Base-by-base conservation (phyloP, 768 basidiomycete genomes). In the Rubroboletus pulcherrimus region DNA sequence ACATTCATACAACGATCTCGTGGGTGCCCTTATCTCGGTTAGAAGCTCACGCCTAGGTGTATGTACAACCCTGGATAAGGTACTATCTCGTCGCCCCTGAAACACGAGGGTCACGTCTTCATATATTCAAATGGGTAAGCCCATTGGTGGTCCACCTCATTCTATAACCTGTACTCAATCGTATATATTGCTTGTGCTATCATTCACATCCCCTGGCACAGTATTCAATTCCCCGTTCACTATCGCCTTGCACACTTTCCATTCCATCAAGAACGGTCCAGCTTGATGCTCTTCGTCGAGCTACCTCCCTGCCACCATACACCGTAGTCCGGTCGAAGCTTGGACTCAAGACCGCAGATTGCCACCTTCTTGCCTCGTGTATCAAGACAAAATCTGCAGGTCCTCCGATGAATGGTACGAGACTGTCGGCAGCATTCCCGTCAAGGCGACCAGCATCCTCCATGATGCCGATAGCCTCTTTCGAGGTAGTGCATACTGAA, bases 371-470 rank as follows among this genome's bases (percentile, higher is more conserved):
- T 51, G 75, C 74, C 38, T 76, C 78, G 60, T 83, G 83, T 51
- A 86, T 70, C 51, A 86, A 71, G 29, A 86, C 79, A 49, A 86
- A 83, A 67, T 86, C 80, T 8, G 84, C 82, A 21, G 68, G 71
- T 60, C 78, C 76, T 21, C 77, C 79, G 41, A 66, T 39, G 40
- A 54, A 56, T n/a, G 77, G 74, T 41, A 71, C 63, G 5, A 84
- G 71, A n/a, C 46, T 35, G 37, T 59, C 43, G 4, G 26, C 41
- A 38, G 29, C 31, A 7, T 44, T 38, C 21, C 41, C 46, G 30
- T 42, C 54, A 35, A 8, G 15, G 42, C 15, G 41, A 53, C 39
- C 35, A 2, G 29, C 17, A 41, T 52, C 17, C 51, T 68, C 66
- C 5, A 50, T 51, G 37, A 53, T 11, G 7, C 78, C 81, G 38